These are phyloP conservation scores for Bocquillonia castaneifolia DNA, from an alignment of 441 rosid genomes.

Conservation along the genomic window DNA sequence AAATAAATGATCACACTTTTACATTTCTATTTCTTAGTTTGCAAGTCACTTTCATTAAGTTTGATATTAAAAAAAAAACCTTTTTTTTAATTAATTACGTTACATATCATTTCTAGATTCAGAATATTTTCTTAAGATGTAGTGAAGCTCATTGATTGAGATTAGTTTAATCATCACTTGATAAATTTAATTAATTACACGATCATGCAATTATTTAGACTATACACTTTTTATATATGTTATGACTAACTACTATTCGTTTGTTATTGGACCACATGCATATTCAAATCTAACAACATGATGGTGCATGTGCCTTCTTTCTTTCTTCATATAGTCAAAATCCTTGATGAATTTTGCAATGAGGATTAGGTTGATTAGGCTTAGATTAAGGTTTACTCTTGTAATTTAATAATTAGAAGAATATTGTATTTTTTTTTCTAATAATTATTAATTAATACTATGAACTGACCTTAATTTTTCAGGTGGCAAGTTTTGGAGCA, in stretches of 20 bases:
- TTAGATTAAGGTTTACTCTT: no score
- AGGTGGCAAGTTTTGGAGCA: conserved; percentile 97
- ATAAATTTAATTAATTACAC: background rate
- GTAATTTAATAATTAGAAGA: no score
- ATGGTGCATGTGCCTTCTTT: no score
- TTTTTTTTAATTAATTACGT: background rate
- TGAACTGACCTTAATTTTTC: background rate
- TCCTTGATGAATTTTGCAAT: no score
- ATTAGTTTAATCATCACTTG: background rate
- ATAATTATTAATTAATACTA: no score
- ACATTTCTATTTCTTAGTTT: background rate
- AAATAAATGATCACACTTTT: background rate
- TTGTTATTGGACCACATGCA: background rate
- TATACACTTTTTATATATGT: background rate
- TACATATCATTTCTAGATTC: background rate
- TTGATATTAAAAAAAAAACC: background rate
- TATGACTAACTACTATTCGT: background rate
- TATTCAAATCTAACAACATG: no score
- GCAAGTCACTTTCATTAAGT: background rate
- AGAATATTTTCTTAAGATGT: background rate
- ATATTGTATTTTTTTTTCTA: no score
- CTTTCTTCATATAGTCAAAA: no score
- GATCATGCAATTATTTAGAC: background rate
- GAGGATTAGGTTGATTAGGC: no score
- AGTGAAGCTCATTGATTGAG: background rate